These are phyloP conservation scores for Filobasidium floriforme DNA, from an alignment of 768 basidiomycete genomes.

Conservation along the genomic window DNA sequence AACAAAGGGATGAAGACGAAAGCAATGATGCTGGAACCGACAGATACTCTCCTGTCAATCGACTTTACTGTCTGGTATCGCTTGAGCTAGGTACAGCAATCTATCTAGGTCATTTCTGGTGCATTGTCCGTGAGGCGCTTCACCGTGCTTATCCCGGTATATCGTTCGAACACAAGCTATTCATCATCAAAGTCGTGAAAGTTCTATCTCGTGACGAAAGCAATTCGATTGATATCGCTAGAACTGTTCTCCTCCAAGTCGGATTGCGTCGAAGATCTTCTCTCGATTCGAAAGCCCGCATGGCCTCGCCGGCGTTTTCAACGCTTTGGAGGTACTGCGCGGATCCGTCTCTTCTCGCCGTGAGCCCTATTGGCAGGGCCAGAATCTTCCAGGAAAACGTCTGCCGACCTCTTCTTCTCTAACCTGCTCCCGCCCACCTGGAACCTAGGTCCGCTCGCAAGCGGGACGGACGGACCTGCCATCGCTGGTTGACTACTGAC, in stretches of 20 bases:
- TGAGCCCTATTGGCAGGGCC: neutral
- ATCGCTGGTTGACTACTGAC: too few species aligned
- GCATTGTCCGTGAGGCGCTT: too few species aligned
- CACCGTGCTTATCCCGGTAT: neutral
- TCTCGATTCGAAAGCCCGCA: neutral
- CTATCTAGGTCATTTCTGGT: too few species aligned
- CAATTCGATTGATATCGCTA: neutral
- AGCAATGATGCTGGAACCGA: too few species aligned
- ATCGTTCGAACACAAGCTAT: neutral
- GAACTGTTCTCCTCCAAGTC: neutral
- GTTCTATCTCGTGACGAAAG: neutral
- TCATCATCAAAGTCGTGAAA: neutral
- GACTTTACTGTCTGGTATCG: too few species aligned
- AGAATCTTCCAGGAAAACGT: neutral
- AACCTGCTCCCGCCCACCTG: neutral
- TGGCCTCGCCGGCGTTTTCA: neutral
- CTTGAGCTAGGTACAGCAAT: too few species aligned
- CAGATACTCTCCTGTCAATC: too few species aligned
- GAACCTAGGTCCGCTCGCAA: neutral
- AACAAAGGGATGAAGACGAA: too few species aligned
- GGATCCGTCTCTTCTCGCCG: constrained; percentile 1
- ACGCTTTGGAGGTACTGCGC: neutral
- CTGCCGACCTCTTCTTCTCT: neutral
- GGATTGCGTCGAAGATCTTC: neutral
- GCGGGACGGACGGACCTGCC: neutral